Evolutionary conservation across 352 stramenopile species (phyloP), one percentile per base, ranked within the genome.

Genomic region (Peronospora tabacina): DNA sequence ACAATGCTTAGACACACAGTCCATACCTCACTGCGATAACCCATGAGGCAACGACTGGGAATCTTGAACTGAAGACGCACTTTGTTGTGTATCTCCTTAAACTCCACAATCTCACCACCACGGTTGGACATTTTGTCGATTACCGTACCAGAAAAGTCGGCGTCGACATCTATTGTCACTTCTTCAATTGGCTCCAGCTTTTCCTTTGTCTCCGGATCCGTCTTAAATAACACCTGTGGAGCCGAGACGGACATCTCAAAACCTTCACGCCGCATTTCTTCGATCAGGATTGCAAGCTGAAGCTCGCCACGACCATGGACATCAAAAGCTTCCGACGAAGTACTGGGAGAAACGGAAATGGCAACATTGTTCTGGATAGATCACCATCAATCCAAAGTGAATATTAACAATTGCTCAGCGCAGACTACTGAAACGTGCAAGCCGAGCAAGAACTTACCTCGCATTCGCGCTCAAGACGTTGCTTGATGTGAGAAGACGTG

Each of bases 171-270:
- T 19, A 98, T 90, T 7, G 84, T 97, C 16, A 98, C 93, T 62
- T 89, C 87, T 66, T 97, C 90, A 12, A 97, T 91, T 3, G 83
- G 83, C 60, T 94, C 85, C 16, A 92, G 52, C 46, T 83, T 88
- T 45, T 90, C 66, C 35, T 91, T 94, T 36, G 89, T 96, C 28
- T 94, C 83, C 5, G 73, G 61, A 55, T 78, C 85, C 8, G 62
- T 85, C 50, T 89, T 85, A 51, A 96, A 97, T 12, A 99, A 69
- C 46, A 98, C 97, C 46, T 94, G 85, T 12, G 96, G 96, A 30
- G 95, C 95, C 16, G 91, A 98, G 39, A 99, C 95, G 35, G 90
- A 95, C 68, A 99, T 94, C 75, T 99, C 96, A 48, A 96, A 99
- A 8, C 96, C 96, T 68, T 99, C 96, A 35, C 96, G 85, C 49